These are phyloP conservation scores for Trypanosoma grayi DNA, from an alignment of 208 protist species.

Conservation along the genomic window DNA sequence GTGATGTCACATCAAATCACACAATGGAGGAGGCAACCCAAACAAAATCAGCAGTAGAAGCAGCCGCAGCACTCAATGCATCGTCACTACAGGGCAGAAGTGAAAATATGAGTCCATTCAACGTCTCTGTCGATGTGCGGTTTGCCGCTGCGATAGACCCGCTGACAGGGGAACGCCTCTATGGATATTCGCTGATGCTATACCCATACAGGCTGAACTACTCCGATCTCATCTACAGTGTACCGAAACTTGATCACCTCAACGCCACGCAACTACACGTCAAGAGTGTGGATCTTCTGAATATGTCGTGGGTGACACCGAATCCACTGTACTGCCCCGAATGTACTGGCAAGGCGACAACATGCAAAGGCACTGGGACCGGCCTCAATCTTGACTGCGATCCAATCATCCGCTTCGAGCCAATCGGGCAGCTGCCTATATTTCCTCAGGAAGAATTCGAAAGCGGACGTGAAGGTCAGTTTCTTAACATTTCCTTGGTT, in stretches of 20 bases:
- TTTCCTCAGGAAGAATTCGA: background rate
- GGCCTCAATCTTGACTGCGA: conserved; percentile 51
- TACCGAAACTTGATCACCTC: conserved; percentile 26
- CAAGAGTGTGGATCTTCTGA: conserved; percentile 35
- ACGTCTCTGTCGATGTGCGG: conserved; percentile 44
- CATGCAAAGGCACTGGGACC: conserved; percentile 49
- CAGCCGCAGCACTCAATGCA: no score
- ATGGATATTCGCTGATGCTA: conserved; percentile 62
- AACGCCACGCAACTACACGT: conserved; percentile 29
- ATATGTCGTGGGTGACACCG: conserved; percentile 61
- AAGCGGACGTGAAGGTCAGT: background rate
- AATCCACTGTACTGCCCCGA: conserved; percentile 52
- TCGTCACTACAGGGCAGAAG: background rate
- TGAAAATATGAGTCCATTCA: no score
- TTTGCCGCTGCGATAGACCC: conserved; percentile 41
- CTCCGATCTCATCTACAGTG: conserved; percentile 25
- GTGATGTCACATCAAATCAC: no score
- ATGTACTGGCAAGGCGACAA: conserved; percentile 58
- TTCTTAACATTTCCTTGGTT: conserved; percentile 48
- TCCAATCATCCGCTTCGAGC: conserved; percentile 54
- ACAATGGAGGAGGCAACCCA: no score
- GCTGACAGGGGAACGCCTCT: conserved; percentile 66
- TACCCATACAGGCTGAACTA: conserved; percentile 50
- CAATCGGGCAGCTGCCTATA: background rate
- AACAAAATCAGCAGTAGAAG: background rate